Percentiles rank a stretch among this genome's conserved stretches.
Conservation (phyloP, 306 rosid species). For the Dalbergia cochinchinensis region DNA sequence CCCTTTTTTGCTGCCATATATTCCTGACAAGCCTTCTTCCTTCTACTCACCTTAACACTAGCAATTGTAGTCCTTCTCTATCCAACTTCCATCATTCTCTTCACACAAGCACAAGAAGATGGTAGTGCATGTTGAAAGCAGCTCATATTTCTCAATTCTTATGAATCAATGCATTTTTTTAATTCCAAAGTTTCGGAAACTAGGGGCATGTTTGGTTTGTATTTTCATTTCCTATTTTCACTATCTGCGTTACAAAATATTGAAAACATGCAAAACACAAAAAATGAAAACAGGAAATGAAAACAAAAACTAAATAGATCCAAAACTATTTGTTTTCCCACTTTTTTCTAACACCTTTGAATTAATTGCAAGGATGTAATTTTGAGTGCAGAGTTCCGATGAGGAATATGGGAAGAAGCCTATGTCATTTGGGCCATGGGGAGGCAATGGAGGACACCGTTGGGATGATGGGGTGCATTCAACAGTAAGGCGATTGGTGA, state of each 20-base stretch:
- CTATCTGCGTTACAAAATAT: too few species aligned
- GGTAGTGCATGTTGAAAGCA: conserved; percentile 42
- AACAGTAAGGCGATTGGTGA: conserved; percentile 74
- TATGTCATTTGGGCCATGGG: conserved; percentile 78
- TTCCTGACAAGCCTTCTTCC: conserved; percentile 28
- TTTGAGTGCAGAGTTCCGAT: conserved; percentile 53
- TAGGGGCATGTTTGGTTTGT: too few species aligned
- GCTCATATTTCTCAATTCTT: conserved; percentile 9
- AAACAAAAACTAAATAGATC: too few species aligned
- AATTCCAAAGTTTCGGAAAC: background rate
- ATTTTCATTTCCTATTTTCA: too few species aligned
- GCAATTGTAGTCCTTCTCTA: conserved; percentile 2
- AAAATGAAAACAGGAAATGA: too few species aligned
- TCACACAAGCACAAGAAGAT: conserved; percentile 32
- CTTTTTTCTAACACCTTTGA: conserved; percentile 31
- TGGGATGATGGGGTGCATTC: conserved; percentile 81
- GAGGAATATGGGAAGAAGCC: conserved; percentile 49
- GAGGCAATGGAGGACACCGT: conserved; percentile 65
- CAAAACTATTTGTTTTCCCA: background rate
- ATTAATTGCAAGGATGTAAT: conserved; percentile 33
- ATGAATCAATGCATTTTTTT: background rate
- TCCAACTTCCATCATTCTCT: conserved; percentile 13
- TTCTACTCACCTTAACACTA: conserved; percentile 26
- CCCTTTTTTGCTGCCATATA: conserved; percentile 43
- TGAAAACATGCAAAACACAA: too few species aligned